These are phyloP conservation scores for Elongisporangium prolatum DNA, from an alignment of 352 stramenopile genomes.

Conservation along the genomic window DNA sequence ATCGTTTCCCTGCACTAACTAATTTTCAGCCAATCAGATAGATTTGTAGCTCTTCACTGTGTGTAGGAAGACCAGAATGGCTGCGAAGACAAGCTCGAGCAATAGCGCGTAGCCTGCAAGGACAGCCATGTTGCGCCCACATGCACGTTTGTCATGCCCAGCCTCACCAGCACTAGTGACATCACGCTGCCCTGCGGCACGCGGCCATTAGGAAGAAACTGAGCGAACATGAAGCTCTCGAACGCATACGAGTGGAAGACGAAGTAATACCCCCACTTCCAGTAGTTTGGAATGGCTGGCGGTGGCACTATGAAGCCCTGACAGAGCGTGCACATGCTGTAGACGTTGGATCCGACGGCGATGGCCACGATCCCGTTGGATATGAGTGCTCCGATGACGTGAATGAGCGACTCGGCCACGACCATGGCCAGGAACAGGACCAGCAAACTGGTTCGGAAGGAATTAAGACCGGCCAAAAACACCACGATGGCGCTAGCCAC, in stretches of 20 bases:
- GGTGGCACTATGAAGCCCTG: conserved; percentile 74
- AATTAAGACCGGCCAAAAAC: conserved; percentile 41
- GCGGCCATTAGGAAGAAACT: conserved; percentile 37
- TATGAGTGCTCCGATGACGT: conserved; percentile 62
- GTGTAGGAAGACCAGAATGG: no score
- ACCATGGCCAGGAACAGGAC: conserved; percentile 74
- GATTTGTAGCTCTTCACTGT: no score
- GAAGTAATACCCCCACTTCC: conserved; percentile 82
- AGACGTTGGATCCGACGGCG: conserved; percentile 56
- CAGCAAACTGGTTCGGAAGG: conserved; percentile 49
- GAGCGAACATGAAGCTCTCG: conserved; percentile 71
- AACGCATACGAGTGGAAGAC: conserved; percentile 84
- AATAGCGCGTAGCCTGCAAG: conserved; percentile 7
- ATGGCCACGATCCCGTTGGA: conserved; percentile 84
- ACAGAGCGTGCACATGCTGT: conserved; percentile 80
- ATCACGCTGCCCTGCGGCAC: conserved; percentile 2
- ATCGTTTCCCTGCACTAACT: no score
- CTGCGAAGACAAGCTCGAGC: no score
- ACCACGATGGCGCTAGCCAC: conserved; percentile 47
- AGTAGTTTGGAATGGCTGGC: conserved; percentile 53
- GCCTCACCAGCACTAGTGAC: conserved; percentile 11
- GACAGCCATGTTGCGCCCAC: conserved; percentile 37
- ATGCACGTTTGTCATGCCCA: conserved; percentile 44
- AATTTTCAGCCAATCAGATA: no score
- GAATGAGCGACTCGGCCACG: conserved; percentile 73